Evolutionary conservation across 2,329 filamentous ascomycete species (phyloP), one percentile per base, ranked within the genome.

Genomic region (Botrytis byssoidea): DNA sequence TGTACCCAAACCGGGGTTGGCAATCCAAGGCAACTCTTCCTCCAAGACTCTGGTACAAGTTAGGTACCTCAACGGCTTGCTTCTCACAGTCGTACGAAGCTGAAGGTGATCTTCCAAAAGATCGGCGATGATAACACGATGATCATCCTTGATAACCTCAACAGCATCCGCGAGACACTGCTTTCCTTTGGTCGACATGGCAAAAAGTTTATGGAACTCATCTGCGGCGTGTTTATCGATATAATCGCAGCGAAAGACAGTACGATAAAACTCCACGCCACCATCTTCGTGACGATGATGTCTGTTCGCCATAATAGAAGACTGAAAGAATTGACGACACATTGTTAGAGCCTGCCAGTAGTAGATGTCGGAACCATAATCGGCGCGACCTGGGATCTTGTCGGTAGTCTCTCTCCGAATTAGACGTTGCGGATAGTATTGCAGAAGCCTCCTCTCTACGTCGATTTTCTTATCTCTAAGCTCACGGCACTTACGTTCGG

Each of bases 11-110:
- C 46, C 40, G 7, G 70, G 70, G 20, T 32, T 42, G 10, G 20
- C 37, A 25, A 70, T 48, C 90, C 90, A 92, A 10, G 89, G 89
- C 75, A 90, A 84, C 80, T 92, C 90, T 42, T 83, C 83, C 72
- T 87, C 87, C 72, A 88, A 86, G 42, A 91, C 83, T 74, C 85
- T 66, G n/a, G 61, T 59, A 35, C 72, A 74, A 44, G 72, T 74
- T 9, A 74, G 10, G 35, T 74, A 74, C 37, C 66, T 42, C 59
- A 71, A 63, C 6, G 57, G 60, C 46, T 64, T 71, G n/a, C 44
- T 65, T 42, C 67, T 59, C 6, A 14, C 46, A 4, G 57, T 63
- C 6, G 32, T 57, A 18, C 46, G 40, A 10, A 71, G 48, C 18
- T 71, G 59, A 29, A 64, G 37, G 35, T 71, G 29, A 16, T 74